Base-by-base conservation (phyloP, 2,329 filamentous ascomycete species). In the Fusarium sp. region DNA sequence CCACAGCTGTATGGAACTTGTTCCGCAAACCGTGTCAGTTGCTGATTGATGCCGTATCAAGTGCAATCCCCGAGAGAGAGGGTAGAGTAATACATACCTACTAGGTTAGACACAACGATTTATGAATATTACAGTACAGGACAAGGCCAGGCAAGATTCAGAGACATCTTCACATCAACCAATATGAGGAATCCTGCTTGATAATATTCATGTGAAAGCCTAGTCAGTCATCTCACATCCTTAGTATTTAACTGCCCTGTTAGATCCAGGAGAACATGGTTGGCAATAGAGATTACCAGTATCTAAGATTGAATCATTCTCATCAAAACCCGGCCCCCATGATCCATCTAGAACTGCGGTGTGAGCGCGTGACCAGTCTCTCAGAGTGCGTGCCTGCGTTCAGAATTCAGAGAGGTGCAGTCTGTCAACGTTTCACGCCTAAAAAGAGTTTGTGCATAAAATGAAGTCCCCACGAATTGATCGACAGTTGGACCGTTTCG, bases 11-110 rank as follows among this genome's bases (percentile, higher is more conserved):
- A 69, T 70, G 60, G 66, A 47, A 56, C 67, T 26, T 67, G 51
- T 42, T 58, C 71, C 64, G 68, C 61, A 62, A 58, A 44, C 55
- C 55, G 56, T 55, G 56, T 58, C 57, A 39, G 52, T 63, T 75
- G 72, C 52, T 73, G 72, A 75, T 75, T 73, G 68, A 72, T 76
- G 52, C 74, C 71, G 56, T 58, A 71, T 68, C 62, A 68, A 75
- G 73, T 42, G 66, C 63, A 70, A 73, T 65, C 73, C 61, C 69
- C 73, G 73, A 64, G 33, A 48, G 51, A 55, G 56, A 67, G 63
- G 49, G 42, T 56, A 63, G 39, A 61, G 33, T 48, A 44, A 58
- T 33, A 33, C 26, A 28, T 48, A 28, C 26, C 45, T 22, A 47
- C 26, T 35, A 28, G 28, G 26, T 48, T 31, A 36, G 54, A 55